These are phyloP conservation scores for Xylaria sp. DNA, from an alignment of 2,329 filamentous ascomycete genomes.

Conservation along the genomic window DNA sequence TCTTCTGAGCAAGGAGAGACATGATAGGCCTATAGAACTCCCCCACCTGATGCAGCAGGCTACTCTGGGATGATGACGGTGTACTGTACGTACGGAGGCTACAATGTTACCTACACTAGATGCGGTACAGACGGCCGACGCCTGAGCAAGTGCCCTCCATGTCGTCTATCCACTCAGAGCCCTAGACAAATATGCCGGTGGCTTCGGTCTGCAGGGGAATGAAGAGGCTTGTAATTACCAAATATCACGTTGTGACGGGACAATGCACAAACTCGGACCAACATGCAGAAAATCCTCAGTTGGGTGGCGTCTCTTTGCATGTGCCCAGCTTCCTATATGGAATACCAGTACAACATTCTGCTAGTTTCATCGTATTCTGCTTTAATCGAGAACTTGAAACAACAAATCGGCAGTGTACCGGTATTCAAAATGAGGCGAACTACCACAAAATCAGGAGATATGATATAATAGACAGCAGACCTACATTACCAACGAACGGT, in stretches of 20 bases:
- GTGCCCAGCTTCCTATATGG: neutral
- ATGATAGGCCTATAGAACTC: slow-evolving; percentile 15
- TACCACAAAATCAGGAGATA: neutral
- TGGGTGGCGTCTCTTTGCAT: slow-evolving; percentile 2
- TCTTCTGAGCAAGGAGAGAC: neutral
- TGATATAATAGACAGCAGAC: neutral
- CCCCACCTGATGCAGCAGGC: slow-evolving; percentile 16
- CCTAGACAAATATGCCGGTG: slow-evolving; percentile 26
- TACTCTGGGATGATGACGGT: slow-evolving; percentile 23
- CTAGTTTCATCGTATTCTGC: slow-evolving; percentile 1
- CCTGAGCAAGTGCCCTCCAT: slow-evolving; percentile 8
- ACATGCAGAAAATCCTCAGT: neutral
- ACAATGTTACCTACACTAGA: slow-evolving; percentile 20
- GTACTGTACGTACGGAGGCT: slow-evolving; percentile 4
- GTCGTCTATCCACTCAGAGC: slow-evolving; percentile 14
- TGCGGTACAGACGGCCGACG: slow-evolving; percentile 13
- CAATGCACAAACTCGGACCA: slow-evolving; percentile 4
- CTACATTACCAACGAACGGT: neutral
- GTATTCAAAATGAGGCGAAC: neutral
- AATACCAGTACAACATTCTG: neutral
- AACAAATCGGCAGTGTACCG: neutral
- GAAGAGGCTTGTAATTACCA: slow-evolving; percentile 1
- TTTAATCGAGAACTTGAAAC: neutral
- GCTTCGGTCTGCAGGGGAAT: slow-evolving; percentile 11
- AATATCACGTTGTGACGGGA: slow-evolving; percentile 1